Evolutionary conservation across 371 early-diverging fungal genomes (phyloP).

Genomic region (Entomophthora muscae): DNA sequence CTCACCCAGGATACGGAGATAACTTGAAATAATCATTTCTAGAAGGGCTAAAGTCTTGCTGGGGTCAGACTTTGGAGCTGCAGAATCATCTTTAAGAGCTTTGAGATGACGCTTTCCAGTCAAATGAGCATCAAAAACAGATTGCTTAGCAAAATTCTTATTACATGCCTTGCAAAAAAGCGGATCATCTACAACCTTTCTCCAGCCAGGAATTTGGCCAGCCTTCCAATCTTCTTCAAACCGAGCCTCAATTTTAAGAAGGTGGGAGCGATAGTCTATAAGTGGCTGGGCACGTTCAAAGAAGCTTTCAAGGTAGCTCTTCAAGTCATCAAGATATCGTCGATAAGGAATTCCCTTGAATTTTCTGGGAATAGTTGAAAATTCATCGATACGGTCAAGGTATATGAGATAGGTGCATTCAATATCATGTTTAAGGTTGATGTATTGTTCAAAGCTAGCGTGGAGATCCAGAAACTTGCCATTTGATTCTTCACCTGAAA

Average conservation of each 20-base stretch:
- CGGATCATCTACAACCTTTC: conserved; percentile 19
- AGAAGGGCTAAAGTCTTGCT: conserved; percentile 23
- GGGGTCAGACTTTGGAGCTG: conserved; percentile 24
- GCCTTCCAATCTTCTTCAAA: conserved; percentile 44
- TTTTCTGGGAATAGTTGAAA: conserved; percentile 34
- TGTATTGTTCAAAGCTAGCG: not conserved
- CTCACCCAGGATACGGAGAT: conserved; percentile 33
- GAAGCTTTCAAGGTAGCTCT: conserved; percentile 53
- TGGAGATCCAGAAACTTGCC: conserved; percentile 84
- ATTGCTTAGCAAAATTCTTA: conserved; percentile 67
- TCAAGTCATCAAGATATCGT: conserved; percentile 44
- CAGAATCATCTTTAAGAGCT: conserved; percentile 11
- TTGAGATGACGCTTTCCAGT: conserved; percentile 57
- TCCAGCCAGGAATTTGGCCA: conserved; percentile 45
- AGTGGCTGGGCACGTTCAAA: conserved; percentile 63
- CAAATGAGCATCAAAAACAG: conserved; percentile 71
- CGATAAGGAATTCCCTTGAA: conserved; percentile 44
- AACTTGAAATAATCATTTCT: conserved; percentile 43
- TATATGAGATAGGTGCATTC: conserved; percentile 64
- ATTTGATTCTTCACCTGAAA: conserved; percentile 78
- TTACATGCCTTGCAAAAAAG: conserved; percentile 70
- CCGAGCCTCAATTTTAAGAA: conserved; percentile 22
- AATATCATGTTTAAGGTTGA: conserved; percentile 55
- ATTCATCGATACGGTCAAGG: conserved; percentile 45
- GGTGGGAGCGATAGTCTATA: conserved; percentile 35